Base-by-base conservation (phyloP, 2,329 filamentous ascomycete species). In the Colletotrichum spinosum region DNA sequence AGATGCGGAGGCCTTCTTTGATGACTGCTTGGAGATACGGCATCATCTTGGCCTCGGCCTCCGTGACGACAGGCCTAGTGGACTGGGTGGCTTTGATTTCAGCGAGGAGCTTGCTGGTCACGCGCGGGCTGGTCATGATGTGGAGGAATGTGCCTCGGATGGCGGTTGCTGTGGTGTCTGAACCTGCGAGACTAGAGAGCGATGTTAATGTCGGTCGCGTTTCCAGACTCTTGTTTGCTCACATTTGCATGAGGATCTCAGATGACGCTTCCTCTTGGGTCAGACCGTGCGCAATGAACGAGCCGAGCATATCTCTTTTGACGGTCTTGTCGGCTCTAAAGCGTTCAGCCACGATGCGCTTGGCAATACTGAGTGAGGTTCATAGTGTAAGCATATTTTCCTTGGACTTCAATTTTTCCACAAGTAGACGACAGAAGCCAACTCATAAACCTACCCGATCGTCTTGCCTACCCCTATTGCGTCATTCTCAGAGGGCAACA, bases 161-260 rank as follows among this genome's bases (percentile, higher is more conserved):
- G 1, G 81, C 81, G 1, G 84, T 86, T 0, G 87, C 84, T 0
- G 86, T 87, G 8, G 85, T 88, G 62, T 89, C 87, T 0, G 84
- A 85, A 6, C 87, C 87, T 6, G 86, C 86, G 6, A 86, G 76
- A 39, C 80, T 80, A 50, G 42, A 10, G 25, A 25, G 25, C 4
- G 25, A 44, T 11, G 2, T 73, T 66, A 54, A 67, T 57, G 25
- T 65, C 55, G 42, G 57, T 17, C n/a, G 33, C 15, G 11, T 4
- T 73, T 10, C 81, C 4, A 78, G 1, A 84, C 78, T 0, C 74
- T 76, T 0, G 81, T 81, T 17, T 79, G 81, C 25, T 52, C 69
- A 75, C 69, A 80, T 76, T 57, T 80, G 76, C 63, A 78, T 71
- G 2, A 81, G 72, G 1, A 79, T 74, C 69, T 82, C 81, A 50